Evolutionary conservation across 495 filamentous ascomycete species (phyloP).

Genomic region (Talaromyces ruber): DNA sequence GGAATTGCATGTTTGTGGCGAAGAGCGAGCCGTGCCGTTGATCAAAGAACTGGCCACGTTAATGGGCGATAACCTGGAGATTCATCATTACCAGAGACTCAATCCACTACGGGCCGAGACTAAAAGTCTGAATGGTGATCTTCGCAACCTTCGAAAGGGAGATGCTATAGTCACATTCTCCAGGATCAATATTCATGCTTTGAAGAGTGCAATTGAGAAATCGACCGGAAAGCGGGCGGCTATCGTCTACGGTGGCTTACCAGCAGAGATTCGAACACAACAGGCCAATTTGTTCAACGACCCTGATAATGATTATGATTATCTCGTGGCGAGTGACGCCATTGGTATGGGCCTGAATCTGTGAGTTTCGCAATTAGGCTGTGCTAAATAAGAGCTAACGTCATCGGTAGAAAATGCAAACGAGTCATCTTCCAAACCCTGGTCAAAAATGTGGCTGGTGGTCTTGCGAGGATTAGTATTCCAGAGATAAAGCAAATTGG

Average conservation of each 20-base stretch:
- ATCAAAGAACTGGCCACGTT: conserved; percentile 70
- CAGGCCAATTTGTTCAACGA: conserved; percentile 93
- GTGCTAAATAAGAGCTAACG: neutral
- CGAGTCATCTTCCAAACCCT: conserved; percentile 79
- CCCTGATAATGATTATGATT: conserved; percentile 88
- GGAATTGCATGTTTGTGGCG: conserved; percentile 92
- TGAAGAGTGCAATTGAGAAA: conserved; percentile 72
- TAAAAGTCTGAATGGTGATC: conserved; percentile 50
- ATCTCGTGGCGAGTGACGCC: conserved; percentile 87
- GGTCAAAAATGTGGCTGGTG: conserved; percentile 53
- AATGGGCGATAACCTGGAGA: conserved; percentile 72
- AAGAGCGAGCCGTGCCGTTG: conserved; percentile 70
- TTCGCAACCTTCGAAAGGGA: conserved; percentile 68
- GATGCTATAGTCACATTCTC: conserved; percentile 88
- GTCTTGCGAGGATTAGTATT: conserved; percentile 45
- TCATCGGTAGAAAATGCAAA: conserved; percentile 59
- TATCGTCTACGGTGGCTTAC: conserved; percentile 85
- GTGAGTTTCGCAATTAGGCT: conserved; percentile 26
- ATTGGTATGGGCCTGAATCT: conserved; percentile 97
- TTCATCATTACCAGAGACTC: conserved; percentile 76
- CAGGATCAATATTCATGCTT: conserved; percentile 66
- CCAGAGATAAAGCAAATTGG: conserved; percentile 90
- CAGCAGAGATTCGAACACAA: conserved; percentile 84
- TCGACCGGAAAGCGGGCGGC: conserved; percentile 71
- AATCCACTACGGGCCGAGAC: conserved; percentile 63